Evolutionary conservation across 2,329 filamentous ascomycete species (phyloP).

Genomic region (Beauveria rudraprayagi): DNA sequence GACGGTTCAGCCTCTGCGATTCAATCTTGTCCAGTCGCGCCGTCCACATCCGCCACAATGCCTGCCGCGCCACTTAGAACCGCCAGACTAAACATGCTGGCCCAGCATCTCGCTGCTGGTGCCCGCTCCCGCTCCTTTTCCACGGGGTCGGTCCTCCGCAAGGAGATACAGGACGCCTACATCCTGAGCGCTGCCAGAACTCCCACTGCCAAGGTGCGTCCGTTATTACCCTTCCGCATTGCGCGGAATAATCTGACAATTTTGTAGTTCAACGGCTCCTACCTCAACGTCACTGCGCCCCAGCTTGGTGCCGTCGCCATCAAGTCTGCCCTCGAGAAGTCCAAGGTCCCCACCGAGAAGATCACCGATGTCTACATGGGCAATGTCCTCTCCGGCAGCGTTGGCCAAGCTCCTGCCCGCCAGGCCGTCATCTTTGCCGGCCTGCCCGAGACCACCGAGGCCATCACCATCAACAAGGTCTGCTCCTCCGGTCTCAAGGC

Average conservation of each 20-base stretch:
- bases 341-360: slow-evolving; percentile 68
- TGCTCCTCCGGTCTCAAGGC: slow-evolving; percentile 94
- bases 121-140: slow-evolving; percentile 38
- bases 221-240: neutral
- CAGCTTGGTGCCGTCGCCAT: slow-evolving; percentile 85
- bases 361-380: slow-evolving; percentile 97
- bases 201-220: slow-evolving; percentile 71
- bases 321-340: slow-evolving; percentile 82
- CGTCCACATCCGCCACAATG: slow-evolving; percentile 19
- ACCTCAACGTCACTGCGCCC: slow-evolving; percentile 75
- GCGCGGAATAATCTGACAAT: neutral
- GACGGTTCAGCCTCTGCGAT: slow-evolving; percentile 3
- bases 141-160: slow-evolving; percentile 32
- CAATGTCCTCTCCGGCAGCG: slow-evolving; percentile 76
- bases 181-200: slow-evolving; percentile 87
- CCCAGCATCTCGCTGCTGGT: slow-evolving; percentile 29
- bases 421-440: slow-evolving; percentile 88
- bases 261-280: slow-evolving; percentile 83
- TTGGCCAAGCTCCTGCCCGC: slow-evolving; percentile 85
- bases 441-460: slow-evolving; percentile 71
- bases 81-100: slow-evolving; percentile 27
- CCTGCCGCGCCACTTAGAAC: slow-evolving; percentile 26
- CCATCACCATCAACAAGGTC: slow-evolving; percentile 94
- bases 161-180: slow-evolving; percentile 84
- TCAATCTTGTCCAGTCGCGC: neutral